Evolutionary conservation across 768 basidiomycete species (phyloP), one percentile per base, ranked within the genome.

Genomic region (Porphyrellus cyaneotinctus): DNA sequence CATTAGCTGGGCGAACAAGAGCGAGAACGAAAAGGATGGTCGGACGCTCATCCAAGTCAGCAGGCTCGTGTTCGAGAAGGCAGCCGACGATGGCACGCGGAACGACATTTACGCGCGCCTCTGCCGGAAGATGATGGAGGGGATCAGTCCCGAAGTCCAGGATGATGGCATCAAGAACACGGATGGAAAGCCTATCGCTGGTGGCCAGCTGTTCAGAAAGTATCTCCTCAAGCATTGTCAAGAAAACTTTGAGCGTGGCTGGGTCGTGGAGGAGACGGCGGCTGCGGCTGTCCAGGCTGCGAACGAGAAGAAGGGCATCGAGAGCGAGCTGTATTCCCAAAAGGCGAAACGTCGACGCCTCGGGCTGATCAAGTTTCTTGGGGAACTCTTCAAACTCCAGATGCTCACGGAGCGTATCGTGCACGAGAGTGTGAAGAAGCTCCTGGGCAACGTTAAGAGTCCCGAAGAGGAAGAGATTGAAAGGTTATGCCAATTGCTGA

Each of bases 381-480:
- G 95, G 57, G 95, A 99, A 74, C 77, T 98, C 49, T 99, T 93
- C 86, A 97, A 97, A 75, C 77, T 99, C n/a, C 89, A 91, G 18
- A 13, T 38, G 20, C 76, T 97, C 49, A 94, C 92, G 43, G 91
- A 93, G 75, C 86, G 91, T 61, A 95, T 97, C 74, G 97, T 97
- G 90, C 90, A 93, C 76, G 90, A 93, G 72, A 97, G 95, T 77
- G 85, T 97, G 67, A 91, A 93, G 81, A 94, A 95, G 73, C 80
- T 97, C 12, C 77, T 97, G 15, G 82, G 85, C 49, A 97, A 98
- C 67, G 87, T 95, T 53, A 85, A 91, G 59, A 90, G 91, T 63
- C 95, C 94, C 0, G 95, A 97, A 65, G 95, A 97, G 72, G 95
- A 97, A 74, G 94, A 95, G 65, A 89, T 98, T 58, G 95, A 98